Percentiles rank a stretch among this genome's conserved stretches.
These are phyloP conservation scores for Alliaria petiolata DNA, from an alignment of 345 rosid species.

Conservation along the genomic window DNA sequence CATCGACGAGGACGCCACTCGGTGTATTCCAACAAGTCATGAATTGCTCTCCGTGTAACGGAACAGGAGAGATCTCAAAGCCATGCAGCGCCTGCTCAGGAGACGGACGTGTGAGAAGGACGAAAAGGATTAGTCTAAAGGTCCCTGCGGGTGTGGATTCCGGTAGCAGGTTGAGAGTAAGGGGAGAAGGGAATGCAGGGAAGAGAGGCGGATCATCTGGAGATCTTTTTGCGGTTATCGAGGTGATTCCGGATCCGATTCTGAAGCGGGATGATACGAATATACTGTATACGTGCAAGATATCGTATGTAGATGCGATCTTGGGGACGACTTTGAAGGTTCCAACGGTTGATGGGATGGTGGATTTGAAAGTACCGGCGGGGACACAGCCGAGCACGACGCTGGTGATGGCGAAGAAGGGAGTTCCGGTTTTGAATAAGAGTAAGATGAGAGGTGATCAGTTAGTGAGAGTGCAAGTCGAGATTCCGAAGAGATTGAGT, in stretches of 20 bases:
- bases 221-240: conserved; percentile 80
- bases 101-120: conserved; percentile 83
- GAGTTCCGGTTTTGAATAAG: conserved; percentile 85
- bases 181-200: conserved; percentile 95
- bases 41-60: conserved; percentile 82
- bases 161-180: conserved; percentile 90
- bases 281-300: conserved; percentile 81
- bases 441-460: conserved; percentile 94
- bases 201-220: conserved; percentile 91
- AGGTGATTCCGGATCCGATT: conserved; percentile 79
- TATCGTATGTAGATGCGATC: conserved; percentile 87
- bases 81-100: conserved; percentile 85
- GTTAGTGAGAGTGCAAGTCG: conserved; percentile 94
- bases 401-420: conserved; percentile 90
- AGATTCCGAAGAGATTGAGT: conserved; percentile 91
- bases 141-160: conserved; percentile 96
- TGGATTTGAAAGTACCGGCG: conserved; percentile 87
- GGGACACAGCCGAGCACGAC: conserved; percentile 96
- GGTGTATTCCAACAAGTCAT: conserved; percentile 99
- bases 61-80: conserved; percentile 72
- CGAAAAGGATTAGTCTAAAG: conserved; percentile 87
- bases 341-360: conserved; percentile 91
- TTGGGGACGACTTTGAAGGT: conserved; percentile 84
- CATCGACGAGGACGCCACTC: conserved; percentile 86
- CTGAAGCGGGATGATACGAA: conserved; percentile 86